Conservation (phyloP, 148 eudicot species). For the Spergularia marina region DNA sequence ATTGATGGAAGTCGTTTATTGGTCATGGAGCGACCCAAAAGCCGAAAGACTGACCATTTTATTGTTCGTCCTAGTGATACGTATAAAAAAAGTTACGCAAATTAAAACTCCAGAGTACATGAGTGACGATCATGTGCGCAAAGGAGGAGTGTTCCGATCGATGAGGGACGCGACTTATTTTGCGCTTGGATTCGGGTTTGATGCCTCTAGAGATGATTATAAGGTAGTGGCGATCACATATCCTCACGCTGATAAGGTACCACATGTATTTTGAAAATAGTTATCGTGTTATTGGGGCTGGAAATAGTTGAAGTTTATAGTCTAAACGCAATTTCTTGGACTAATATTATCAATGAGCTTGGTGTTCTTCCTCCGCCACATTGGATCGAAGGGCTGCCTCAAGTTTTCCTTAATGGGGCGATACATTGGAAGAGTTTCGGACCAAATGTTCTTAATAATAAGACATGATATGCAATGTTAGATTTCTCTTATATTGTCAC, state of each 20-base stretch:
- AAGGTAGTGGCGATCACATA: constrained; percentile 19
- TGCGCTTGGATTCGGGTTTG: constrained; percentile 24
- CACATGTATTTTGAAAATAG: background rate
- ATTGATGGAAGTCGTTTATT: constrained; percentile 4
- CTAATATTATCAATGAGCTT: background rate
- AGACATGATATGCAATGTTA: no score
- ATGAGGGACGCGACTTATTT: constrained; percentile 4
- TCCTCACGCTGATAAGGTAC: background rate
- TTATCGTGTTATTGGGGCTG: background rate
- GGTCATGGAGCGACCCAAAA: background rate
- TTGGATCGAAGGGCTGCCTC: constrained; percentile 11
- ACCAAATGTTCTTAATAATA: background rate
- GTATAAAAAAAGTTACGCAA: no score
- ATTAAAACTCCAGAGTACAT: constrained; percentile 25
- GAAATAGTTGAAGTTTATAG: constrained; percentile 18
- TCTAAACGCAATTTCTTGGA: constrained; percentile 20
- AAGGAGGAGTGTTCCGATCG: no score
- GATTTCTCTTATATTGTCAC: no score
- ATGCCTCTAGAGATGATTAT: constrained; percentile 11
- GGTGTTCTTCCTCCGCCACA: constrained; percentile 12
- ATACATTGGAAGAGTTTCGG: constrained; percentile 27
- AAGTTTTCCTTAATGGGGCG: constrained; percentile 15
- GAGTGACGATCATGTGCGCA: background rate
- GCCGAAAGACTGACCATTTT: background rate
- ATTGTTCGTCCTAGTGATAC: constrained; percentile 26